phyloP scores from a whole-genome alignment of 257 asterid species.

The Capsicum baccatum region DNA sequence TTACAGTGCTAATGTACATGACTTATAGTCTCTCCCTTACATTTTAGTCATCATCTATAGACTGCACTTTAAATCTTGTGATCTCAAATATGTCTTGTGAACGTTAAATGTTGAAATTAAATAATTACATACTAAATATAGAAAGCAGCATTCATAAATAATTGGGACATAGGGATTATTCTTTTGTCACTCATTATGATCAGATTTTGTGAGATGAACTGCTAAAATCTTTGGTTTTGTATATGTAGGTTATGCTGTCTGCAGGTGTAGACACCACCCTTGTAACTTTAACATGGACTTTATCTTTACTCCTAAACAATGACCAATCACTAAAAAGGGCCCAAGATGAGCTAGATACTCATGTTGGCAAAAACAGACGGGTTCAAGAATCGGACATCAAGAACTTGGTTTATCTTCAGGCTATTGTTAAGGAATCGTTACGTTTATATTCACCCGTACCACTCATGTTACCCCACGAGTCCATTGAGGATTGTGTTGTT shows the following conservation, averaged over 20 bases:
- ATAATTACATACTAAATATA: too few species aligned
- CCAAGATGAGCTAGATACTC: slow-evolving; percentile 51
- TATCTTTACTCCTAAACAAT: slow-evolving; percentile 30
- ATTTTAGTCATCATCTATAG: too few species aligned
- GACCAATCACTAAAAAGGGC: slow-evolving; percentile 38
- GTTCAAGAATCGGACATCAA: slow-evolving; percentile 49
- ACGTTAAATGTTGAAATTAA: too few species aligned
- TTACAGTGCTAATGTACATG: too few species aligned
- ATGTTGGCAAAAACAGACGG: slow-evolving; percentile 44
- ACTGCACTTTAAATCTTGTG: too few species aligned
- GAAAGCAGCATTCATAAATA: too few species aligned
- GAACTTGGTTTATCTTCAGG: slow-evolving; percentile 50
- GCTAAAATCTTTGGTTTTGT: too few species aligned
- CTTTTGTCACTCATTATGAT: too few species aligned
- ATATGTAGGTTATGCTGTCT: background rate
- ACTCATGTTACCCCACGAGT: slow-evolving; percentile 31
- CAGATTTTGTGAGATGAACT: too few species aligned
- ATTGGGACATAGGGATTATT: too few species aligned
- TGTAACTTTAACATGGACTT: slow-evolving; percentile 21
- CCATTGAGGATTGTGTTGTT: slow-evolving; percentile 43
- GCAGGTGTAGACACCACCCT: slow-evolving; percentile 49
- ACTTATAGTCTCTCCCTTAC: too few species aligned
- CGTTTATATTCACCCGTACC: slow-evolving; percentile 47
- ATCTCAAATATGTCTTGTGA: too few species aligned
- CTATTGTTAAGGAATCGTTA: slow-evolving; percentile 55